These are phyloP conservation scores for Oryza australiensis DNA, from an alignment of 176 grass and related monocot genomes.

Conservation along the genomic window DNA sequence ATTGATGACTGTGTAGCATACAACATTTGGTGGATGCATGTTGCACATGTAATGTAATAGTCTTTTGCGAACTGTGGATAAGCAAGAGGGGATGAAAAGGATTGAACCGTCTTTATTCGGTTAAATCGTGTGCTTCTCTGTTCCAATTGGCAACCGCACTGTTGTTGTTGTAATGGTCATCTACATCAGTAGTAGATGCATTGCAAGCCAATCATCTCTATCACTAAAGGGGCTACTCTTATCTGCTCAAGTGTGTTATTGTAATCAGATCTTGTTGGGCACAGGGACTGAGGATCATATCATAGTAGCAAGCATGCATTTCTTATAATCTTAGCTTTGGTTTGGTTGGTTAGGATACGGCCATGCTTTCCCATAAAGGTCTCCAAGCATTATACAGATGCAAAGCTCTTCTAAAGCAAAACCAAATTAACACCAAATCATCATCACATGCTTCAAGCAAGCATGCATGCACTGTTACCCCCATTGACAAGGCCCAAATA, in stretches of 20 bases:
- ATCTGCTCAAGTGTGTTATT: constrained; percentile 32
- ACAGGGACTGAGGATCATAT: constrained; percentile 25
- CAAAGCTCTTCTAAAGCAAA: constrained; percentile 18
- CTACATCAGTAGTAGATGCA: neutral
- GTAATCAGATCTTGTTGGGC: constrained; percentile 27
- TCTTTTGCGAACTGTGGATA: neutral
- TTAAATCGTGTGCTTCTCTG: constrained; percentile 5
- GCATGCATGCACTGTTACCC: neutral
- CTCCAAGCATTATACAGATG: neutral
- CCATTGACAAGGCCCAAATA: constrained; percentile 12
- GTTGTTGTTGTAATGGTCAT: constrained; percentile 3
- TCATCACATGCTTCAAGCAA: constrained; percentile 12
- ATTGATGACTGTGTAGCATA: neutral
- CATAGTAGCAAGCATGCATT: constrained; percentile 1
- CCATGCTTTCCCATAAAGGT: constrained; percentile 29
- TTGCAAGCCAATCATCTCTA: constrained; percentile 15
- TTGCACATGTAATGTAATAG: neutral
- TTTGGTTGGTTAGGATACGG: constrained; percentile 35
- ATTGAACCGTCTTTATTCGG: neutral
- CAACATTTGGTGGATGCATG: neutral
- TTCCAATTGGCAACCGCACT: constrained; percentile 16
- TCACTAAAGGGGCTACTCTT: constrained; percentile 8
- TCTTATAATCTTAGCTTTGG: constrained; percentile 27
- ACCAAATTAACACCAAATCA: constrained; percentile 11
- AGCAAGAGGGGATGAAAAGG: neutral